Evolutionary conservation across 2,329 filamentous ascomycete species (phyloP), one percentile per base, ranked within the genome.

Genomic region (Podosphaera aphanis): DNA sequence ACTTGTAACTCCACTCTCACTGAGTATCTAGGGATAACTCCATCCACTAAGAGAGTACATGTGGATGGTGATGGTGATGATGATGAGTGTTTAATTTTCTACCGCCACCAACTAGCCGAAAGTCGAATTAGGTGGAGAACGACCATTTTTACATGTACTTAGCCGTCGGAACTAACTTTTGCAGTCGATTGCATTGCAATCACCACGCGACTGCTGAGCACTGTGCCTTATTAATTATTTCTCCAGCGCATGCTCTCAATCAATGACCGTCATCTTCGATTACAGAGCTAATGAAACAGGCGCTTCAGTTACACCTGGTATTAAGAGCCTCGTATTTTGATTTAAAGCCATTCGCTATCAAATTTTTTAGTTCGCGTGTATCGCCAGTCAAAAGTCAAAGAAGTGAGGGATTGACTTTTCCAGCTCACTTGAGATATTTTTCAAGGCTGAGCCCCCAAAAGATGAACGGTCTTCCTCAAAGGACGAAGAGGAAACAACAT

Each of bases 401-500:
- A 15, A 42, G 23, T 23, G 20, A 16, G 13, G 16, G 40, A 27
- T n/a, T 18, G 13, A 42, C 21, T 27, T 29, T 20, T 40, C 20
- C n/a, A 15, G 16, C 29, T 10, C 11, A 13, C 18, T 23, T 21
- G 6, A 20, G 10, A 41, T 21, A 16, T 29, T 42, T 21, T 33
- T 37, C 39, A 16, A 31, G 23, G n/a, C 23, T 15, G 15, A 45
- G 35, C 2, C 38, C 20, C 25, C 42, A 23, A 6, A 54, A 39
- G 27, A 56, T 59, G 56, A 56, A 55, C 39, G 57, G 54, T 6
- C 49, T 44, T 23, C 56, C 57, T 48, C 54, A 53, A 25, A 49
- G 51, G n/a, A 19, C 51, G 25, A 61, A 61, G 49, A 51, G 58
- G 27, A 61, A 60, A 49, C 53, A 56, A 44, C 52, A 57, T 46